A percentile compares a stretch with the other conserved stretches of the same genome.
phyloP scores from a whole-genome alignment of 176 grass and related monocot genomes.

The Ensete glaucum region DNA sequence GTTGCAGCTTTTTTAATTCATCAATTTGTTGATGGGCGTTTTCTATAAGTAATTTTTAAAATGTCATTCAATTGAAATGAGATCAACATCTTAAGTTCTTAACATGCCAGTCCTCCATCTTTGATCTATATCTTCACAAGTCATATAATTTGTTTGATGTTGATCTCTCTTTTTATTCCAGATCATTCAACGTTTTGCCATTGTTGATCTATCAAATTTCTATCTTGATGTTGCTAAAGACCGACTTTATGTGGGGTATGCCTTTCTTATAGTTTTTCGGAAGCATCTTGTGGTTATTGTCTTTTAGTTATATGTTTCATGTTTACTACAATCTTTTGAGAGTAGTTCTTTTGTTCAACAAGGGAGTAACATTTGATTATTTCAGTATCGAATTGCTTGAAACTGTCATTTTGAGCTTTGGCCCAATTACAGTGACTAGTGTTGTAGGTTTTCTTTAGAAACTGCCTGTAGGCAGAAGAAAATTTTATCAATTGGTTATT shows the following conservation, averaged over 20 bases:
- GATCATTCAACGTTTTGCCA: conserved; percentile 91
- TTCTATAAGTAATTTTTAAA: not conserved
- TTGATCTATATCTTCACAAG: not conserved
- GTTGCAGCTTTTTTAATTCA: no score
- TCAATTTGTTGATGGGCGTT: not conserved
- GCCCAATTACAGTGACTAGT: no score
- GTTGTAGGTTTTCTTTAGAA: no score
- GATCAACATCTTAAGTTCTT: not conserved
- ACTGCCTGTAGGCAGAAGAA: no score
- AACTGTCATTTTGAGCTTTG: no score
- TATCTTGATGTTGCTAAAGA: conserved; percentile 96
- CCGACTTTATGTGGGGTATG: conserved; percentile 96
- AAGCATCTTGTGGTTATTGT: not conserved
- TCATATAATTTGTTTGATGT: not conserved
- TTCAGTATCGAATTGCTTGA: no score
- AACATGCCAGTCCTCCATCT: not conserved
- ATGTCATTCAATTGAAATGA: not conserved
- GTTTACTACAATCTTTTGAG: no score
- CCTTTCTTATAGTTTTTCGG: conserved; percentile 3
- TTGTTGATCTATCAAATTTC: conserved; percentile 95
- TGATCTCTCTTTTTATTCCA: conserved; percentile 29
- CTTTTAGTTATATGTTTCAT: not conserved
- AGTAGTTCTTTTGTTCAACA: no score
- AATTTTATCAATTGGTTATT: no score
- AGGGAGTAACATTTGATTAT: no score